A percentile compares a stretch with the other conserved stretches of the same genome.
phyloP scores from a whole-genome alignment of 768 basidiomycete species.

The Pleurotus ostreatus region DNA sequence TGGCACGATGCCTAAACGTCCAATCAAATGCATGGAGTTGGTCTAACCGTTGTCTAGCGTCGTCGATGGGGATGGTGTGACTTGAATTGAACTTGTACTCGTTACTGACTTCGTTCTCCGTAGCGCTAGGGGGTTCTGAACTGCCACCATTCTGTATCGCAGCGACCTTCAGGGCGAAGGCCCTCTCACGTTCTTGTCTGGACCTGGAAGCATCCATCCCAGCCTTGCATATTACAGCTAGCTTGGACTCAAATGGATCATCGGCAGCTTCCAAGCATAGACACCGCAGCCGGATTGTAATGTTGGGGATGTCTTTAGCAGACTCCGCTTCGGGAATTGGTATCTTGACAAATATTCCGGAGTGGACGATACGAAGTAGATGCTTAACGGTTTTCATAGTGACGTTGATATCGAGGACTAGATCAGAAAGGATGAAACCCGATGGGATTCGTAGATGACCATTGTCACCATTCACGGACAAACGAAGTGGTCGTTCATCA shows the following conservation, averaged over 20 bases:
- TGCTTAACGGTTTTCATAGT: conserved; percentile 74
- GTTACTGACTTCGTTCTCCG: conserved; percentile 25
- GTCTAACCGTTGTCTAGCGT: conserved; percentile 68
- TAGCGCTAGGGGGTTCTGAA: conserved; percentile 18
- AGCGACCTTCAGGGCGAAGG: conserved; percentile 76
- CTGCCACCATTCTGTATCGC: conserved; percentile 48
- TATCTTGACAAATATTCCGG: conserved; percentile 48
- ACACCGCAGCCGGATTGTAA: conserved; percentile 54
- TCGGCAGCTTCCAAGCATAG: conserved; percentile 79
- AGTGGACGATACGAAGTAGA: conserved; percentile 49
- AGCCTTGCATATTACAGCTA: conserved; percentile 71
- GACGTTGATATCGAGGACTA: conserved; percentile 67
- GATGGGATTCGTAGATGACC: conserved; percentile 76
- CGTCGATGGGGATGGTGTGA: conserved; percentile 66
- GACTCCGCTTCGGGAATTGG: conserved; percentile 66
- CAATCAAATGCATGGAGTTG: conserved; percentile 72
- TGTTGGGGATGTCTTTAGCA: conserved; percentile 65
- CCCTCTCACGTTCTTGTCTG: conserved; percentile 72
- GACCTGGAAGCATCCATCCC: conserved; percentile 69
- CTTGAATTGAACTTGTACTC: conserved; percentile 62
- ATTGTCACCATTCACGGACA: conserved; percentile 58
- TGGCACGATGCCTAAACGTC: conserved; percentile 52
- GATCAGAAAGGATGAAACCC: conserved; percentile 69
- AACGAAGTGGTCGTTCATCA: conserved; percentile 24
- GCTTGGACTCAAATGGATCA: conserved; percentile 74